Base-by-base conservation (phyloP, 1,284 basidiomycete species). In the Ceratobasidium theobromae region DNA sequence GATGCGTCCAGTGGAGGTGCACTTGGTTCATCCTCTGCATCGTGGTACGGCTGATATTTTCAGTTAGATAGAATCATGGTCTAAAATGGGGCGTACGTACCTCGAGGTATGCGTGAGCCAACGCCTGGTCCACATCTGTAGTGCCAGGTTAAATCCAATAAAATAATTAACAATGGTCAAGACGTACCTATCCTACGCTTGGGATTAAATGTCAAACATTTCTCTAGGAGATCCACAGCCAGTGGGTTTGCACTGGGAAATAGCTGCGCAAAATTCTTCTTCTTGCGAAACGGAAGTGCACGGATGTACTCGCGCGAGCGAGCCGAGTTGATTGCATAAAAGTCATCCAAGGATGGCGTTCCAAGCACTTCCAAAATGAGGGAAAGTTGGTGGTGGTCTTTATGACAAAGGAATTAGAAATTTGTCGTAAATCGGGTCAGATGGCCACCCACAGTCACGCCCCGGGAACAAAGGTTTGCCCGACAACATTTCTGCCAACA, bases 381-480 rank as follows among this genome's bases (percentile, higher is more conserved):
- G 2, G 79, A 79, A 18, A 86, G 76, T 71, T 86, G 78, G 70
- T 80, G 78, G 66, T 79, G 79, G 65, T 77, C 75, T 73, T 28
- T 12, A 51, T 12, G 27, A 72, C 54, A 28, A 74, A 73, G 70
- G 70, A n/a, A n/a, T 76, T 75, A 72, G 77, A 73, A 70, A 74
- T 74, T 69, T 11, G 32, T 65, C n/a, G 23, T 41, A 53, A 27
- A 67, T 38, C 51, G 53, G 41, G 23, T 51, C 8, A 41, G 41
- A 8, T 38, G 18, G 18, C 30, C 3, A 57, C 66, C 21, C 30
- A 65, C 41, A 69, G 35, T 92, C 90, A 73, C 89, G 81, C 21
- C 94, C 94, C 1, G 94, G 94, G 77, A 97, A 97, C 54, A 97
- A 79, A 0, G 95, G 91, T 73, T 89, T 88, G 45, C 93, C 92